These are phyloP conservation scores for Colletotrichum gloeosporioides DNA, from an alignment of 2,329 filamentous ascomycete species.

Conservation along the genomic window DNA sequence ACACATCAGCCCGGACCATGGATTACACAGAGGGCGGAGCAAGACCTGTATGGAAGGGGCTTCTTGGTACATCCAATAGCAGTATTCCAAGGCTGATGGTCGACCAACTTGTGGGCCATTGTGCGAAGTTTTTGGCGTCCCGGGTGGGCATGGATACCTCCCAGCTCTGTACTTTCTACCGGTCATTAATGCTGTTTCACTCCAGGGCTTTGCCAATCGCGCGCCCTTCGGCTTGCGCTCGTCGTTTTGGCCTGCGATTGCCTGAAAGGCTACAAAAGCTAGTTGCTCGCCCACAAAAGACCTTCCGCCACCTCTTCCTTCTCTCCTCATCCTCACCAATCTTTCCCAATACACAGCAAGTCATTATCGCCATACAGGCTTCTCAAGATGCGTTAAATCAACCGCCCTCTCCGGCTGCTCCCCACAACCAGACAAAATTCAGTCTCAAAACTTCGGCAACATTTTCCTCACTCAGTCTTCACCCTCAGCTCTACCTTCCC, in stretches of 20 bases:
- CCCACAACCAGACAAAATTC: conserved; percentile 17
- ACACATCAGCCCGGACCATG: neutral
- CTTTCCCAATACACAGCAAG: conserved; percentile 56
- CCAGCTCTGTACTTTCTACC: neutral
- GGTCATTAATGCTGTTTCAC: neutral
- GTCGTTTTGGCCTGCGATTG: neutral
- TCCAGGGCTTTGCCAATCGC: conserved; percentile 4
- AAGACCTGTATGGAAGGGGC: neutral
- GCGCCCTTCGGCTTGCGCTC: neutral
- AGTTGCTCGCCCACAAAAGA: conserved; percentile 27
- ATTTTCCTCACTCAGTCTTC: conserved; percentile 69
- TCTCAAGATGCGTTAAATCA: conserved; percentile 18
- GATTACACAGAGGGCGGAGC: neutral
- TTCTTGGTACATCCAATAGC: conserved; percentile 19
- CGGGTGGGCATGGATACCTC: neutral
- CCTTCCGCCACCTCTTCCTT: conserved; percentile 35
- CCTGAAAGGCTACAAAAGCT: conserved; percentile 19
- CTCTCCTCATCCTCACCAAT: conserved; percentile 35
- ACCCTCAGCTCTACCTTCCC: conserved; percentile 73
- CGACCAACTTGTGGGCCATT: neutral
- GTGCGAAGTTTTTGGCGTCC: neutral
- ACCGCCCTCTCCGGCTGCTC: neutral
- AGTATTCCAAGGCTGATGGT: neutral
- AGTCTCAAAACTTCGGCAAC: conserved; percentile 63
- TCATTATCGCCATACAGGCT: neutral